Evolutionary conservation across 2,329 filamentous ascomycete genomes (phyloP).

Genomic region (Hymenoscyphus fraxineus): DNA sequence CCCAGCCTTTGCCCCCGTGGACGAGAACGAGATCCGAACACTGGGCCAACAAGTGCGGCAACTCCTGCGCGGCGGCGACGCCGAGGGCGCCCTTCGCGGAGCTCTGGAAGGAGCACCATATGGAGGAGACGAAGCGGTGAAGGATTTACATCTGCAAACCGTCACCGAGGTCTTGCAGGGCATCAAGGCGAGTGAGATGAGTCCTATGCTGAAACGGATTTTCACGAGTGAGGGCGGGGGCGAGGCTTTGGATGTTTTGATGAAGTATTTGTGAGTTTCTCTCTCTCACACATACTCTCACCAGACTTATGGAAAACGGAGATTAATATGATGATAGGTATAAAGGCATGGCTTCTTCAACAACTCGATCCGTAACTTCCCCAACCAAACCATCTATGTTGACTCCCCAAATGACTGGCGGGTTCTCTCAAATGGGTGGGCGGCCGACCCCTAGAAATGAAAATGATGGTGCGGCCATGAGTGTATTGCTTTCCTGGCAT

Average conservation of each 20-base stretch:
- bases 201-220: constrained; percentile 76
- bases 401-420: constrained; percentile 73
- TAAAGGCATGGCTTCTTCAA: constrained; percentile 72
- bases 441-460: constrained; percentile 53
- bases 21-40: constrained; percentile 73
- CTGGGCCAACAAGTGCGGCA: constrained; percentile 81
- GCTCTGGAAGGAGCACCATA: constrained; percentile 85
- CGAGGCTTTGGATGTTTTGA: constrained; percentile 85
- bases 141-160: constrained; percentile 80
- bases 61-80: constrained; percentile 79
- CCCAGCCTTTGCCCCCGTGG: constrained; percentile 69
- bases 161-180: constrained; percentile 92
- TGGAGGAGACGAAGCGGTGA: constrained; percentile 53
- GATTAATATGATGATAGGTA: constrained; percentile 51
- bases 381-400: constrained; percentile 30
- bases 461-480: constrained; percentile 85
- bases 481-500: constrained; percentile 95
- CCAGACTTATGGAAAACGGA: not conserved
- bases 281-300: not conserved
- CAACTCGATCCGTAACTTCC: constrained; percentile 39
- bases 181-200: constrained; percentile 96
- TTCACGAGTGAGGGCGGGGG: constrained; percentile 74
- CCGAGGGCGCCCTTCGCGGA: constrained; percentile 78
- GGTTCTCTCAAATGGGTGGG: constrained; percentile 72
- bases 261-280: constrained; percentile 86